phyloP scores from a whole-genome alignment of 106 monocot species.

The Agapanthus africanus region DNA sequence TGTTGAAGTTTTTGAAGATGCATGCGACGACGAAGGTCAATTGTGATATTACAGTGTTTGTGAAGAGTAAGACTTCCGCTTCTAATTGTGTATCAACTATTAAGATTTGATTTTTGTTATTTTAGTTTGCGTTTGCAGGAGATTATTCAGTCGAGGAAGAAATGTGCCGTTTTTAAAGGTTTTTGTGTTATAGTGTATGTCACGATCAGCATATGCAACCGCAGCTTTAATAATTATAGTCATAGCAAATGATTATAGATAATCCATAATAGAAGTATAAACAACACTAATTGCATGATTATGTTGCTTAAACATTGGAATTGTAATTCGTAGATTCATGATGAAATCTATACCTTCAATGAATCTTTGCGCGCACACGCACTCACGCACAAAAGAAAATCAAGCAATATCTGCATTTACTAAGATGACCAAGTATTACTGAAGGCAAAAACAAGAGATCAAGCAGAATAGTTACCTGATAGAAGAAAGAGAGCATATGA shows the following conservation, averaged over 20 bases:
- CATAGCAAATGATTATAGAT: background rate
- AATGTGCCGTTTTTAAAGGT: background rate
- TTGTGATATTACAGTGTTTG: slow-evolving; percentile 19
- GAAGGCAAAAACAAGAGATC: no score
- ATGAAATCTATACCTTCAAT: no score
- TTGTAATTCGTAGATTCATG: no score
- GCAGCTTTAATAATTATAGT: no score
- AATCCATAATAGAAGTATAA: background rate
- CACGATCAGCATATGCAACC: no score
- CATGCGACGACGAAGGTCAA: slow-evolving; percentile 1
- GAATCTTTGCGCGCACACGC: no score
- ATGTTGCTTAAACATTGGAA: no score
- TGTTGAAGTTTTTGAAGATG: slow-evolving; percentile 23
- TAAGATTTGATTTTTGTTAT: slow-evolving; percentile 11
- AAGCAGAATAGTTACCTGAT: no score
- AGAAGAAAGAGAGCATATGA: no score
- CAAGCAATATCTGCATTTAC: no score
- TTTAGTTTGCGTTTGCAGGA: background rate
- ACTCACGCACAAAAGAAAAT: no score
- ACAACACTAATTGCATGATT: background rate
- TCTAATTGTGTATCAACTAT: slow-evolving; percentile 18
- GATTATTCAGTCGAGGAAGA: background rate
- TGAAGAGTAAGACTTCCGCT: background rate
- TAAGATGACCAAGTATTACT: no score
- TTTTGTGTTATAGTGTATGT: background rate